Evolutionary conservation across 169 alveolate genomes (phyloP), one percentile per base, ranked within the genome.

Genomic region (Plasmodium fragile): DNA sequence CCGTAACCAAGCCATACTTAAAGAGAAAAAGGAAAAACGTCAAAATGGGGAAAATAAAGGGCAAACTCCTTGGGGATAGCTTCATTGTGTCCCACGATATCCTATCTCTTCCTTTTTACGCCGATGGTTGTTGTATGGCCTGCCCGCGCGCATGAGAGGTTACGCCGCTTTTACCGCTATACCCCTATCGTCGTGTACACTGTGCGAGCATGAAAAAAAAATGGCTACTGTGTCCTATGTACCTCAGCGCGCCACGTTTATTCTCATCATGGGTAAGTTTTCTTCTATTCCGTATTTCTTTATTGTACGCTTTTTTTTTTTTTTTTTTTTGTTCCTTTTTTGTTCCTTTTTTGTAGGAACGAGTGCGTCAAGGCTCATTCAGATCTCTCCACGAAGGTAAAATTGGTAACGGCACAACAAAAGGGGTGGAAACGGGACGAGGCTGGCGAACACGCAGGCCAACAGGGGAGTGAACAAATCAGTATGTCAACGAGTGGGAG

Each of bases 1-100:
- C 87, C 18, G 13, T 77, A 36, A 65, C 82, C 32, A 78, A 89
- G 75, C 79, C 93, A 85, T 85, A 53, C 34, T 85, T 32, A 73
- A 85, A 34, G 65, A 49, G 71, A 41, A 52, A 18, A 78, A 85
- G 43, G 75, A 34, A n/a, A 85, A 69, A 11, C 75, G 22, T 41
- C 55, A 34, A 22, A 65, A 65, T 18, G 75, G 41, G 41, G 75
- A 65, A 65, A 25, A 65, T 22, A 65, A 65, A 18, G 41, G 30
- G 41, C 2, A 65, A 25, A 0, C 3, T 65, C 36, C 75, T 65
- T 8, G 41, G 5, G 5, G 1, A 65, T 65, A 8, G 30, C 36
- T 65, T 65, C 75, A 65, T 65, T 52, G 80, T 52, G 80, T 85
- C 75, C 55, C 45, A n/a, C 70, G 69, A 7, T 52, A 25, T 28